phyloP scores from a whole-genome alignment of 805 yeast genomes.

The Yamadazyma nakazawae region DNA sequence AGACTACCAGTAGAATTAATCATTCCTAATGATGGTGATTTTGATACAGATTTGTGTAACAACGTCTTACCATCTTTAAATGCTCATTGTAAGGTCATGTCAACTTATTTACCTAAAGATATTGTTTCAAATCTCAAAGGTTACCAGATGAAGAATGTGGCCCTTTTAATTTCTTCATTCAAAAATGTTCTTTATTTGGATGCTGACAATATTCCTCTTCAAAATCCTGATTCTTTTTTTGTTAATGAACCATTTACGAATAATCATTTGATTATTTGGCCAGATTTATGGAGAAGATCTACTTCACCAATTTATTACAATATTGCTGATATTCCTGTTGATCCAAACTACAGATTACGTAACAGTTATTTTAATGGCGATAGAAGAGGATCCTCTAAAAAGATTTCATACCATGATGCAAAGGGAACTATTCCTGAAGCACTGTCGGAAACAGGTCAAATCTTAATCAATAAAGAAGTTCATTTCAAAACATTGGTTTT shows the following conservation, averaged over 20 bases:
- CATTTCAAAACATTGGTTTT: slow-evolving; percentile 32
- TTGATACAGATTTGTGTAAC: slow-evolving; percentile 32
- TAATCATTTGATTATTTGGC: slow-evolving; percentile 35
- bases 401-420: slow-evolving; percentile 48
- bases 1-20: slow-evolving; percentile 37
- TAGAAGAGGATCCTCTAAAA: slow-evolving; percentile 22
- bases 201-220: slow-evolving; percentile 37
- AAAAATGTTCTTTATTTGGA: slow-evolving; percentile 34
- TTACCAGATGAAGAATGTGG: slow-evolving; percentile 36
- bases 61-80: slow-evolving; percentile 29
- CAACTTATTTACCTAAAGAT: slow-evolving; percentile 35
- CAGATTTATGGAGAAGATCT: slow-evolving; percentile 41
- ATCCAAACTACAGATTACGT: slow-evolving; percentile 19
- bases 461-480: slow-evolving; percentile 30
- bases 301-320: slow-evolving; percentile 37
- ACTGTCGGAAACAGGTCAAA: slow-evolving; percentile 39
- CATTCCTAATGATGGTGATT: slow-evolving; percentile 29
- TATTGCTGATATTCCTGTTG: slow-evolving; percentile 27
- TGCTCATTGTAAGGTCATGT: slow-evolving; percentile 44
- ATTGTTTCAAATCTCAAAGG: slow-evolving; percentile 22
- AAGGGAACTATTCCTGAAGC: slow-evolving; percentile 51
- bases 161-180: slow-evolving; percentile 35
- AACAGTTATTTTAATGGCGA: slow-evolving; percentile 28
- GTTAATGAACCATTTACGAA: slow-evolving; percentile 30
- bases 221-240: slow-evolving; percentile 35